Percentiles rank a stretch among this genome's conserved stretches.
Conservation (phyloP, 257 asterid genomes). For the Coffea eugenioides region DNA sequence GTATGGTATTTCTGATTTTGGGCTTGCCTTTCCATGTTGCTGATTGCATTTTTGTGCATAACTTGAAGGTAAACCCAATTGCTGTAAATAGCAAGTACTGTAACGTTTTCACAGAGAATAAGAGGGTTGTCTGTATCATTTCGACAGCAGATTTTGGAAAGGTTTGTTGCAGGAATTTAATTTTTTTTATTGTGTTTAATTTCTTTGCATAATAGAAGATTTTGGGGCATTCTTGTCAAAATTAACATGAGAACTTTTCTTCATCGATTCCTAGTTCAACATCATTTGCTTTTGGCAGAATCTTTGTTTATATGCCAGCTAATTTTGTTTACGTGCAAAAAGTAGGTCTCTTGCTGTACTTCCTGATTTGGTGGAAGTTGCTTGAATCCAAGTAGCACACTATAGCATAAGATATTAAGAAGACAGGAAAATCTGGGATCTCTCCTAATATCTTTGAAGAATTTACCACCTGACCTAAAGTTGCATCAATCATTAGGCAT, state of each 20-base stretch:
- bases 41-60: neutral
- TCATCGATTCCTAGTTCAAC: neutral
- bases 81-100: slow-evolving; percentile 99
- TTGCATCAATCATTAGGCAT: neutral
- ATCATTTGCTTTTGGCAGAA: slow-evolving; percentile 2
- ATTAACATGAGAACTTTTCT: neutral
- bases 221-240: neutral
- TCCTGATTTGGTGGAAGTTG: neutral
- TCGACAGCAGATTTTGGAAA: slow-evolving; percentile 88
- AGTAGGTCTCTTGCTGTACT: neutral
- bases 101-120: slow-evolving; percentile 96
- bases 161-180: slow-evolving; percentile 49
- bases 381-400: neutral
- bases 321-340: neutral
- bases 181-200: neutral
- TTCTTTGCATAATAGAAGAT: slow-evolving; percentile 1
- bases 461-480: no score
- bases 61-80: slow-evolving; percentile 88
- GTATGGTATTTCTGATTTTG: neutral
- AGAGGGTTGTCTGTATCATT: slow-evolving; percentile 75
- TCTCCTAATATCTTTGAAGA: neutral
- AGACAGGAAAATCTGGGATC: neutral
- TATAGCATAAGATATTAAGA: no score
- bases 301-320: neutral
- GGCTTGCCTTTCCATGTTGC: neutral